Conservation (phyloP, 2,329 filamentous ascomycete genomes). For the Cladobotryum protrusum region DNA sequence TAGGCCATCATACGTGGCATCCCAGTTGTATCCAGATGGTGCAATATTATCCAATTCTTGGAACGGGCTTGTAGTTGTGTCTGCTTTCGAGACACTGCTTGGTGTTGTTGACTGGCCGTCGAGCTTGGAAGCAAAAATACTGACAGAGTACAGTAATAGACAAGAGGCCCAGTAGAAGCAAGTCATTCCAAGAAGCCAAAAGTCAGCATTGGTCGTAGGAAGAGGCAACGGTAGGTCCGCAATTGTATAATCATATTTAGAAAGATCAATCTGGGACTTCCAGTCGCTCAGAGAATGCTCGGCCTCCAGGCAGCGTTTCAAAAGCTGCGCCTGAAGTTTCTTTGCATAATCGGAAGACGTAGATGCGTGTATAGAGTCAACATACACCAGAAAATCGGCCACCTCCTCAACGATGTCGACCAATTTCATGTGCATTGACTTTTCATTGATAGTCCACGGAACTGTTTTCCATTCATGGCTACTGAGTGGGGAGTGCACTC, state of each 20-base stretch:
- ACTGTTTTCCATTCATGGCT: slow-evolving; percentile 2
- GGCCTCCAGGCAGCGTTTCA: not conserved
- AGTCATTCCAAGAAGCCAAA: slow-evolving; percentile 5
- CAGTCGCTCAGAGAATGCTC: not conserved
- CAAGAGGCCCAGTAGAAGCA: slow-evolving; percentile 3
- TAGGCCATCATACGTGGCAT: too few species aligned
- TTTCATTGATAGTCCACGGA: not conserved
- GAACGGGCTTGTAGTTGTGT: too few species aligned
- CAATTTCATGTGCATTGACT: slow-evolving; percentile 3
- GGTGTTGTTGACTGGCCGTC: not conserved
- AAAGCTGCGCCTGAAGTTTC: not conserved
- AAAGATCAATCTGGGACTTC: slow-evolving; percentile 1
- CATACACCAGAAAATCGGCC: not conserved
- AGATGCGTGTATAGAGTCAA: not conserved
- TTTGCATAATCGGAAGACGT: not conserved
- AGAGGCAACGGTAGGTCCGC: not conserved
- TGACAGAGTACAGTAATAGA: slow-evolving; percentile 4
- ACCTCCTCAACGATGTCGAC: slow-evolving; percentile 1
- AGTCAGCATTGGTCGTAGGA: slow-evolving; percentile 3
- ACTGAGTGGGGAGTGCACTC: not conserved
- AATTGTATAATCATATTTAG: not conserved
- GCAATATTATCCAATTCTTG: too few species aligned
- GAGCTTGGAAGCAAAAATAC: not conserved
- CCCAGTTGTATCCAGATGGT: too few species aligned
- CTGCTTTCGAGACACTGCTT: too few species aligned